A percentile compares a stretch with the other conserved stretches of the same genome.
Evolutionary conservation across 2,329 filamentous ascomycete species (phyloP).

Genomic region (Aureobasidium subglaciale): DNA sequence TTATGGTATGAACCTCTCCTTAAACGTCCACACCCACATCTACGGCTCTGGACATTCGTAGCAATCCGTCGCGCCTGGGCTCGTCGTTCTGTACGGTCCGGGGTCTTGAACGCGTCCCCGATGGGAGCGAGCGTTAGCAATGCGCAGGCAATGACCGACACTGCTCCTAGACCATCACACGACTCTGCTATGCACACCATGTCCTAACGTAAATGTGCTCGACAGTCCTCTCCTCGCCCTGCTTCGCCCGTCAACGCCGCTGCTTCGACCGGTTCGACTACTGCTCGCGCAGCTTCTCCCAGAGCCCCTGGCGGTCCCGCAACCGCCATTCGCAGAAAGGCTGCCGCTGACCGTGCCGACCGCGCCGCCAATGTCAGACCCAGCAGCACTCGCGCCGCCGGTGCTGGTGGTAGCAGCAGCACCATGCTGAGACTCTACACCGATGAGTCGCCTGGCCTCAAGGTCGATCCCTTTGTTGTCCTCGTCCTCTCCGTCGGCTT

Average conservation of each 20-base stretch:
- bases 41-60: no score
- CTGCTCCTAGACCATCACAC: background rate
- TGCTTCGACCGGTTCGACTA: slow-evolving; percentile 59
- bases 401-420: slow-evolving; percentile 90
- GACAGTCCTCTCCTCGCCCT: slow-evolving; percentile 30
- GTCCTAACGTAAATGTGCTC: background rate
- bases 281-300: slow-evolving; percentile 75
- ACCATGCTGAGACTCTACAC: slow-evolving; percentile 99
- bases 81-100: no score
- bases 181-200: background rate
- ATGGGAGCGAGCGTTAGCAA: background rate
- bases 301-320: slow-evolving; percentile 88
- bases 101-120: no score
- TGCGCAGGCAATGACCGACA: background rate
- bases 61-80: no score
- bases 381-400: slow-evolving; percentile 84
- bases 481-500: slow-evolving; percentile 94
- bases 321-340: slow-evolving; percentile 89
- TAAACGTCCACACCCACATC: background rate
- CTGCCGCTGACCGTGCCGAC: slow-evolving; percentile 94
- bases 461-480: slow-evolving; percentile 96
- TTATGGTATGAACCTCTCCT: slow-evolving; percentile 7
- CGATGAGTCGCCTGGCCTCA: slow-evolving; percentile 92
- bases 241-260: slow-evolving; percentile 35
- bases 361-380: slow-evolving; percentile 91